Evolutionary conservation across 805 yeast species (phyloP).

Genomic region (Pichia sporocuriosa): DNA sequence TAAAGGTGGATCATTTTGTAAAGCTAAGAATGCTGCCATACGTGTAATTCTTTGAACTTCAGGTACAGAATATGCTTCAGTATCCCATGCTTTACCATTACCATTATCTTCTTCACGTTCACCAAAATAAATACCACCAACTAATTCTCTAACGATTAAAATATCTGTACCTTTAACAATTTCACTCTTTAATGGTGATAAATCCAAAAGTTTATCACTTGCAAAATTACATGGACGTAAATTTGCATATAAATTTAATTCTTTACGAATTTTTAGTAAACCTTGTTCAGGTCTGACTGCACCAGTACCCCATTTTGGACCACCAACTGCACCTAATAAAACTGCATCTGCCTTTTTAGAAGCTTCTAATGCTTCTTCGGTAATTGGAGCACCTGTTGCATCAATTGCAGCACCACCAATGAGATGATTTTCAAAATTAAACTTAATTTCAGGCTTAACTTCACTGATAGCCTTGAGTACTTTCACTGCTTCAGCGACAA

Average conservation of each 20-base stretch:
- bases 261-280: constrained; percentile 87
- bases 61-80: constrained; percentile 83
- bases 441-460: constrained; percentile 49
- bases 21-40: constrained; percentile 96
- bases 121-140: constrained; percentile 98
- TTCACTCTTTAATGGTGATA: constrained; percentile 83
- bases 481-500: constrained; percentile 84
- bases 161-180: constrained; percentile 87
- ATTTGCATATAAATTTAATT: constrained; percentile 88
- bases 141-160: constrained; percentile 90
- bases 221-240: constrained; percentile 95
- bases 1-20: constrained; percentile 87
- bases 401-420: constrained; percentile 99
- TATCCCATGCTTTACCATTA: constrained; percentile 82
- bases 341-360: constrained; percentile 89
- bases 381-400: constrained; percentile 88
- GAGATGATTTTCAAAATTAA: constrained; percentile 74
- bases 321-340: constrained; percentile 97
- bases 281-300: constrained; percentile 97
- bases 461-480: constrained; percentile 74
- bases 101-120: constrained; percentile 90
- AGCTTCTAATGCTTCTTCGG: constrained; percentile 77
- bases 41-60: constrained; percentile 95
- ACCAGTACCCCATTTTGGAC: constrained; percentile 99
- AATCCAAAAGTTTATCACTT: constrained; percentile 70